Evolutionary conservation across 768 basidiomycete genomes (phyloP).

Genomic region (Scleroderma citrinum): DNA sequence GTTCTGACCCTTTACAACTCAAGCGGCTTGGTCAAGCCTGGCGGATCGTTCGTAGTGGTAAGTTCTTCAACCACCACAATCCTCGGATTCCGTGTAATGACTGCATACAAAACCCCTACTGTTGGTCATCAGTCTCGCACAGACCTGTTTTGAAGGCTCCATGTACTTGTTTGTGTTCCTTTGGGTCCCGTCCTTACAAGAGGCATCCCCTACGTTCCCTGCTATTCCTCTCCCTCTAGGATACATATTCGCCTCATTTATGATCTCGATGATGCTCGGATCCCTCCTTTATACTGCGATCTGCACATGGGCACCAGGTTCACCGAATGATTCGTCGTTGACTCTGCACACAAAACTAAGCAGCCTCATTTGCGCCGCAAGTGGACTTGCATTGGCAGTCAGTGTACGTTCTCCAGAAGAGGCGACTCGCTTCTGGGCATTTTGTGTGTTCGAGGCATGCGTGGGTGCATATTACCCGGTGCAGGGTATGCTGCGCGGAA

Average conservation of each 20-base stretch:
- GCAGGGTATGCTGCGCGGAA: slow-evolving; percentile 67
- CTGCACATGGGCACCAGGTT: slow-evolving; percentile 28
- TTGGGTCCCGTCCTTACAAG: slow-evolving; percentile 75
- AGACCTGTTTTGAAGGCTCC: slow-evolving; percentile 79
- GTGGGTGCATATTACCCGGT: slow-evolving; percentile 79
- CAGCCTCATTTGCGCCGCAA: slow-evolving; percentile 53
- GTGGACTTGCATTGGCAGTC: slow-evolving; percentile 49
- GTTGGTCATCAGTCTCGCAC: slow-evolving; percentile 60
- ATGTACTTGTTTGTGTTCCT: slow-evolving; percentile 85
- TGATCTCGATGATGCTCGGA: slow-evolving; percentile 80
- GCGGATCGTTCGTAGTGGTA: slow-evolving; percentile 50
- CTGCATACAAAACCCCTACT: slow-evolving; percentile 47
- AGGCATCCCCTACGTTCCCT: slow-evolving; percentile 37
- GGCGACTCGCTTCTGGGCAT: slow-evolving; percentile 59
- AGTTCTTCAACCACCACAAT: slow-evolving; percentile 2
- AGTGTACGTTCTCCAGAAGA: slow-evolving; percentile 42
- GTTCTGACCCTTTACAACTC: slow-evolving; percentile 43
- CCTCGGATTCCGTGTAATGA: background rate
- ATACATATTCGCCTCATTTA: slow-evolving; percentile 76
- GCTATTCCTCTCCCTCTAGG: slow-evolving; percentile 54
- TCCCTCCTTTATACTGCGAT: slow-evolving; percentile 62
- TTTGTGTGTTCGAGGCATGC: slow-evolving; percentile 70
- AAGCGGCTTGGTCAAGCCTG: slow-evolving; percentile 50
- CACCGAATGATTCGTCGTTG: slow-evolving; percentile 35
- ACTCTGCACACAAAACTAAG: slow-evolving; percentile 62